Percentiles rank a stretch among this genome's conserved stretches.
phyloP scores from a whole-genome alignment of 352 stramenopile genomes.

The Blastocystis sp. region DNA sequence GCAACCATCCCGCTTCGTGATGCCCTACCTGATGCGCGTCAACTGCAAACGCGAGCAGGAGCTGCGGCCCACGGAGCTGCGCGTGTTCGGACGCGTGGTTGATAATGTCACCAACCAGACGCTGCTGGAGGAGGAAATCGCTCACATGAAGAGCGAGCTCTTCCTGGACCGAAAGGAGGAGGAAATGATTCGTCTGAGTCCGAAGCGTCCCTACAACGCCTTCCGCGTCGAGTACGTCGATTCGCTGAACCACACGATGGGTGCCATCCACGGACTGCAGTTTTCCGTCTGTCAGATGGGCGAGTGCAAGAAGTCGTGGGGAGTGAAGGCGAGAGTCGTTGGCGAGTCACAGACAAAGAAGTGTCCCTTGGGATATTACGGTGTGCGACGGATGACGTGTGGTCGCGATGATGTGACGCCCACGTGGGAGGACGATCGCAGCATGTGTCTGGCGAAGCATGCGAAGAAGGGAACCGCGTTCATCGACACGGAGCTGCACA shows the following conservation, averaged over 20 bases:
- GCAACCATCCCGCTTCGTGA: neutral
- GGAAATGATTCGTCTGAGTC: neutral
- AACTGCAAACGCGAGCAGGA: neutral
- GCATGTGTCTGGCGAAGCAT: neutral
- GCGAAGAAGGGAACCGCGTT: neutral
- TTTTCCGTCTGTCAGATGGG: neutral
- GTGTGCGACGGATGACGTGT: neutral
- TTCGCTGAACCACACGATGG: neutral
- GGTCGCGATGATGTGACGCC: neutral
- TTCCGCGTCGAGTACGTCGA: neutral
- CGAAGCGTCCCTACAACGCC: neutral
- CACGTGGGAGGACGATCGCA: neutral
- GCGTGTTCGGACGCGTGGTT: neutral
- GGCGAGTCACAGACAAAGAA: neutral
- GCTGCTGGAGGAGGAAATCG: neutral
- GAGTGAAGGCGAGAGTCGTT: neutral
- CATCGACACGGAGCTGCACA: neutral
- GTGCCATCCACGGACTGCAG: neutral
- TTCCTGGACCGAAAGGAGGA: neutral
- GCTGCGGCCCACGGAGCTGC: neutral
- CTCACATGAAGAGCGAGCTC: neutral
- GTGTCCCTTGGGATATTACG: neutral
- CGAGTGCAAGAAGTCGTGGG: neutral
- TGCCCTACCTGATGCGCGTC: neutral
- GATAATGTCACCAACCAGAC: neutral